Percentiles rank a stretch among this genome's conserved stretches.
These are phyloP conservation scores for Cercospora citrullina DNA, from an alignment of 2,329 filamentous ascomycete species.

Conservation along the genomic window DNA sequence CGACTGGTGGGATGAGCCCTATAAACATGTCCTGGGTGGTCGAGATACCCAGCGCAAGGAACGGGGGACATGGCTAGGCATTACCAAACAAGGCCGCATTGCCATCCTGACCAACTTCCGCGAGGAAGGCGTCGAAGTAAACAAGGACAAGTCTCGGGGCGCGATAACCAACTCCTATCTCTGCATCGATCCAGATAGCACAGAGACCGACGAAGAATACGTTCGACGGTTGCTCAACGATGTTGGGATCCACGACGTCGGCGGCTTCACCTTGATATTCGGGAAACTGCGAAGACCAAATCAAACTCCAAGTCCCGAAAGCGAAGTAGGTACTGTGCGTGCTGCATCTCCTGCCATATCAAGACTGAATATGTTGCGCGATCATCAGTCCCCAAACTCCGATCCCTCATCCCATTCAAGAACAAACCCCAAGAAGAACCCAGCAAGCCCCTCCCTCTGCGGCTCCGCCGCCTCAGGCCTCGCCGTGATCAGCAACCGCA, in stretches of 20 bases:
- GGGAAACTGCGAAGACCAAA: slow-evolving; percentile 46
- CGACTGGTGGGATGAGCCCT: slow-evolving; percentile 60
- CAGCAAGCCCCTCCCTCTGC: slow-evolving; percentile 16
- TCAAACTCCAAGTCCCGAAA: background rate
- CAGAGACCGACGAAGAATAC: slow-evolving; percentile 52
- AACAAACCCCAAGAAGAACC: background rate
- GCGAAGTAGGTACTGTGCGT: slow-evolving; percentile 16
- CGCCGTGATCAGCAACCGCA: slow-evolving; percentile 64
- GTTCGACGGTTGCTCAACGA: slow-evolving; percentile 57
- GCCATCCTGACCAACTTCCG: slow-evolving; percentile 66
- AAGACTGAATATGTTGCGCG: slow-evolving; percentile 15
- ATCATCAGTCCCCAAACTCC: slow-evolving; percentile 9
- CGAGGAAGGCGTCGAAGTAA: slow-evolving; percentile 49
- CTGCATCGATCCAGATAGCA: slow-evolving; percentile 44
- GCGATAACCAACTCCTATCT: slow-evolving; percentile 62
- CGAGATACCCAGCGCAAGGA: slow-evolving; percentile 61
- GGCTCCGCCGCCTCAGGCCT: slow-evolving; percentile 41
- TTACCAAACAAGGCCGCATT: slow-evolving; percentile 61
- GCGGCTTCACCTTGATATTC: slow-evolving; percentile 64
- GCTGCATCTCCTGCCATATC: background rate
- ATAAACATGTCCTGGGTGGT: slow-evolving; percentile 59
- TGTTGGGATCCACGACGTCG: slow-evolving; percentile 57
- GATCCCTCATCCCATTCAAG: background rate
- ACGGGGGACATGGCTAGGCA: slow-evolving; percentile 65
- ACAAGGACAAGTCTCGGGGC: slow-evolving; percentile 55